phyloP scores from a whole-genome alignment of 345 rosid genomes.

The Salix suchowensis region DNA sequence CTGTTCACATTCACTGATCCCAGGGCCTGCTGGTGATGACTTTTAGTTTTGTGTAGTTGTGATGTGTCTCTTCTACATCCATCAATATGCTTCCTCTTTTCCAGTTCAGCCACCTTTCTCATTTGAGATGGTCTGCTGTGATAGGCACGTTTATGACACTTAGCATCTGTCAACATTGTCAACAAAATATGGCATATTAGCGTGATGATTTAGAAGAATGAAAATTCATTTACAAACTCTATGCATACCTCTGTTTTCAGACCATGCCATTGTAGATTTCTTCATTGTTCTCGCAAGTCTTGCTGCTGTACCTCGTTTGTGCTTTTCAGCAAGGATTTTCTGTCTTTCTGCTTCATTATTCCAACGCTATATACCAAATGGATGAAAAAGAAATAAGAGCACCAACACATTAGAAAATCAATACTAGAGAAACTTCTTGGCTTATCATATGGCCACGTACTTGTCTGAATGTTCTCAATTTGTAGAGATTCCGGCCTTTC shows the following conservation, averaged over 20 bases:
- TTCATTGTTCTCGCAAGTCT: conserved; percentile 41
- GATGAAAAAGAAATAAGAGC: conserved; percentile 2
- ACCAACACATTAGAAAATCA: background rate
- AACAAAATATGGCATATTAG: background rate
- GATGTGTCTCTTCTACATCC: conserved; percentile 14
- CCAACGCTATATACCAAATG: conserved; percentile 37
- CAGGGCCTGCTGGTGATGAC: conserved; percentile 20
- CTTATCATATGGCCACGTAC: conserved; percentile 17
- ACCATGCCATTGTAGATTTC: conserved; percentile 27
- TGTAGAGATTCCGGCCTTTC: conserved; percentile 64
- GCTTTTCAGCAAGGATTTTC: conserved; percentile 53
- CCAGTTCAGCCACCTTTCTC: conserved; percentile 24
- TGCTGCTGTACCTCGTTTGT: conserved; percentile 54
- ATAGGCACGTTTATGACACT: conserved; percentile 30
- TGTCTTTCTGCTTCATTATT: conserved; percentile 44
- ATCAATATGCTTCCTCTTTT: conserved; percentile 16
- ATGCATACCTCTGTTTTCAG: conserved; percentile 28
- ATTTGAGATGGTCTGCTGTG: conserved; percentile 21
- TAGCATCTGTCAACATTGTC: conserved; percentile 33
- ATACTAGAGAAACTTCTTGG: background rate
- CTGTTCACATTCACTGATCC: conserved; percentile 6
- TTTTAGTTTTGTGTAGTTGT: conserved; percentile 7
- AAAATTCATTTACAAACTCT: background rate
- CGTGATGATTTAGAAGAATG: background rate
- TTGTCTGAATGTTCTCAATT: conserved; percentile 52